A percentile compares a stretch with the other conserved stretches of the same genome.
Conservation (phyloP, 2,329 filamentous ascomycete genomes). For the Penicillium rolfsii region DNA sequence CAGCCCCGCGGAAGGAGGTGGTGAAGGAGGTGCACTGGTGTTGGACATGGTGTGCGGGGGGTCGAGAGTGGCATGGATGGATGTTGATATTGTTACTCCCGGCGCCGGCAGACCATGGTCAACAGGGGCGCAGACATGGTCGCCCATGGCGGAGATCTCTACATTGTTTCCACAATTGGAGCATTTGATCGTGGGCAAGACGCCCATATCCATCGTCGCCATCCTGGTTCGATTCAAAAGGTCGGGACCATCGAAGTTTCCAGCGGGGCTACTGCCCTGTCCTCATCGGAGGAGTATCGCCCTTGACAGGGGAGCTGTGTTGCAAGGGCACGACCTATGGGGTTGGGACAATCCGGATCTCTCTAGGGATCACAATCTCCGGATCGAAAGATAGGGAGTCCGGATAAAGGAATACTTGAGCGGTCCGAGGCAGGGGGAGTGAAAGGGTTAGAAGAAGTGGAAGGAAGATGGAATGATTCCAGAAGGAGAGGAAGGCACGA, state of each 20-base stretch:
- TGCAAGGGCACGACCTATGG: neutral
- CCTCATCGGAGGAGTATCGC: conserved; percentile 12
- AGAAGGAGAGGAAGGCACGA: conserved; percentile 7
- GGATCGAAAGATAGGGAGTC: neutral
- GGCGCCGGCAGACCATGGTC: conserved; percentile 41
- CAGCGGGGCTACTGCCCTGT: conserved; percentile 19
- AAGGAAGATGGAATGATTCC: neutral
- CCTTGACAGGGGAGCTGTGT: neutral
- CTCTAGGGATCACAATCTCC: neutral
- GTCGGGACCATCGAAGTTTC: conserved; percentile 8
- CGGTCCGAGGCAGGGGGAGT: neutral
- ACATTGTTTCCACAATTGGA: conserved; percentile 77
- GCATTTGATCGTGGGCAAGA: conserved; percentile 85
- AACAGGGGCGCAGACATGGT: conserved; percentile 69
- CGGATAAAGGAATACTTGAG: too few species aligned
- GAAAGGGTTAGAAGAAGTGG: too few species aligned
- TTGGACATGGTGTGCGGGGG: conserved; percentile 14
- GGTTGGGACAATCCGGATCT: neutral
- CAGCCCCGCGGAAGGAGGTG: conserved; percentile 34
- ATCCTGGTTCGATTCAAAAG: conserved; percentile 27
- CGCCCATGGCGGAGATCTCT: conserved; percentile 82
- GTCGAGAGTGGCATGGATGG: neutral
- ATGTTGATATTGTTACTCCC: neutral
- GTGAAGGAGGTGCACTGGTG: conserved; percentile 28
- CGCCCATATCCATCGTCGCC: conserved; percentile 60